Percentiles rank a stretch among this genome's conserved stretches.
phyloP scores from a whole-genome alignment of 1,284 basidiomycete genomes.

The Thecaphora frezii region DNA sequence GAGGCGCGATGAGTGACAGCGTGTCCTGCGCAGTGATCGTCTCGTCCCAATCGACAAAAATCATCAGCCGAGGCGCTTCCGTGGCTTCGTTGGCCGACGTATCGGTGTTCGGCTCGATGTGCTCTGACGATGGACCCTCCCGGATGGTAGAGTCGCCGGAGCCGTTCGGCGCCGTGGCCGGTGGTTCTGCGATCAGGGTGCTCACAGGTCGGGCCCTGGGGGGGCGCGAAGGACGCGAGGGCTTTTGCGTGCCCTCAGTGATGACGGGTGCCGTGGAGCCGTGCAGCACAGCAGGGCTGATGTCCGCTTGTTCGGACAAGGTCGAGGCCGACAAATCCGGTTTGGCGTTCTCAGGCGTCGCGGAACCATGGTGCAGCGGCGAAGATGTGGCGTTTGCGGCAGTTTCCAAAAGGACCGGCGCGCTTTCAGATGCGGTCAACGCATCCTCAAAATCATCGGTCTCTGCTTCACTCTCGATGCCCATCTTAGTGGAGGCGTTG shows the following conservation, averaged over 20 bases:
- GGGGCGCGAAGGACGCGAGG: background rate
- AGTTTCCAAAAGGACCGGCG: background rate
- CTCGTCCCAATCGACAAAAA: constrained; percentile 57
- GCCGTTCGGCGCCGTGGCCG: background rate
- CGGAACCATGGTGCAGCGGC: background rate
- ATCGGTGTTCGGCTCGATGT: background rate
- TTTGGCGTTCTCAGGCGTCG: background rate
- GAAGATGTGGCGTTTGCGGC: background rate
- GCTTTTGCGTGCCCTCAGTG: background rate
- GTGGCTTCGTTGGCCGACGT: no score
- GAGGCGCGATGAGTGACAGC: constrained; percentile 44
- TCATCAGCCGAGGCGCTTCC: constrained; percentile 8
- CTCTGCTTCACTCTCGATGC: background rate
- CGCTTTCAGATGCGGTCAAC: background rate
- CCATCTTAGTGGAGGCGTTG: background rate
- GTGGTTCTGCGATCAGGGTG: background rate
- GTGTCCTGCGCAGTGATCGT: constrained; percentile 53
- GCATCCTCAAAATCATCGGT: background rate
- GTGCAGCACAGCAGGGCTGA: background rate
- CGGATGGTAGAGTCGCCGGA: background rate
- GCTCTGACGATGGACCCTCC: background rate
- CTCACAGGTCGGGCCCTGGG: background rate
- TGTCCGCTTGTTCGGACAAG: no score
- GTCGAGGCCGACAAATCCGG: background rate
- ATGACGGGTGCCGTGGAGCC: no score